Percentiles rank a stretch among this genome's conserved stretches.
phyloP scores from a whole-genome alignment of 2,329 filamentous ascomycete genomes.

The Paecilomyces formosus region DNA sequence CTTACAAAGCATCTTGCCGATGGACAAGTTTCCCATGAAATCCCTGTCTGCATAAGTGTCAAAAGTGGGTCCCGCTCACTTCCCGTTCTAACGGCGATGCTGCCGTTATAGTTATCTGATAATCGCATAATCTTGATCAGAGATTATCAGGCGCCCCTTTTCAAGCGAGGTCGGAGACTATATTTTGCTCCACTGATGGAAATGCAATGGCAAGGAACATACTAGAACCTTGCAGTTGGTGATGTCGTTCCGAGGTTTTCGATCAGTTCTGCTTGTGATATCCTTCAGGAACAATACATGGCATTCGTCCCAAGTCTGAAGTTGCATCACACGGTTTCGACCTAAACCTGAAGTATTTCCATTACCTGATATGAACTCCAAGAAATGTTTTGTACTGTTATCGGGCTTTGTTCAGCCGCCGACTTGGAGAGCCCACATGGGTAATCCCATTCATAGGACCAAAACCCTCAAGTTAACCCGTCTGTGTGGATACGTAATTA shows the following conservation, averaged over 20 bases:
- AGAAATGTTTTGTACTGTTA: not conserved
- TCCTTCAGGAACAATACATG: not conserved
- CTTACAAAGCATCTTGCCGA: not conserved
- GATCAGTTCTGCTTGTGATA: not conserved
- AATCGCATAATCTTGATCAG: not conserved
- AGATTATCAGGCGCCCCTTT: not conserved
- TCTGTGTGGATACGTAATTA: not conserved
- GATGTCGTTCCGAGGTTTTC: not conserved
- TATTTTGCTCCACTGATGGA: not conserved
- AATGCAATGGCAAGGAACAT: not conserved
- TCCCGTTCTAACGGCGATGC: not conserved
- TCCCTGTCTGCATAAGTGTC: not conserved
- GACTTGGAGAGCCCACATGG: not conserved
- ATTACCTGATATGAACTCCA: not conserved
- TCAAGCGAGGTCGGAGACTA: not conserved
- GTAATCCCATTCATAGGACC: not conserved
- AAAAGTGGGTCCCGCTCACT: not conserved
- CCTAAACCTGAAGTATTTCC: not conserved
- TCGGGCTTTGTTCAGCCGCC: not conserved
- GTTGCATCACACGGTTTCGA: not conserved
- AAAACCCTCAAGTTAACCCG: not conserved
- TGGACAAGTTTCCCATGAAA: not conserved
- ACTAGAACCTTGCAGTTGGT: not conserved
- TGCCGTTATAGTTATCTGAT: not conserved
- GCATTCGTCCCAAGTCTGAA: not conserved